Evolutionary conservation across 306 rosid genomes (phyloP).

Genomic region (Abrus pulchellus): DNA sequence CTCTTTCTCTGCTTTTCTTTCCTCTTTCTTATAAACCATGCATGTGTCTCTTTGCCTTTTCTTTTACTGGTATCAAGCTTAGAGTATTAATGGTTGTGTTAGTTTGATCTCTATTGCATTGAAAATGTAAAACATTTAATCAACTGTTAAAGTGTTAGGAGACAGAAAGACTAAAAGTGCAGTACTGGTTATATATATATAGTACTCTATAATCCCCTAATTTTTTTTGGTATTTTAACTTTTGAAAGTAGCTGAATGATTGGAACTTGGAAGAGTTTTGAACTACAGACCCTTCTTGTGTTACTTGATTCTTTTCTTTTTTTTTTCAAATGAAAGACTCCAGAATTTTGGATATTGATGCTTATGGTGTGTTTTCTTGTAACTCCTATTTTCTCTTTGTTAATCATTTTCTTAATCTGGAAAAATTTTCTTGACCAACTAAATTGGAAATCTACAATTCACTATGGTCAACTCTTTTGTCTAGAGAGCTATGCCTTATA

Average conservation of each 20-base stretch:
- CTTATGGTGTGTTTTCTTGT: background rate
- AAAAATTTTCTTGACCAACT: background rate
- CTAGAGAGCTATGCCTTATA: background rate
- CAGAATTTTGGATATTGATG: conserved; percentile 1
- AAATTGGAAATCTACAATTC: conserved; percentile 12
- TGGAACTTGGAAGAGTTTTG: background rate
- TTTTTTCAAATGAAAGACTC: background rate
- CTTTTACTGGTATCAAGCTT: background rate
- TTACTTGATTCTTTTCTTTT: background rate
- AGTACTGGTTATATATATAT: background rate
- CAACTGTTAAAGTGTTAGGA: background rate
- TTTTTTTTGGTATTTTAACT: background rate
- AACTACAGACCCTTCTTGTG: background rate
- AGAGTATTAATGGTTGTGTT: background rate
- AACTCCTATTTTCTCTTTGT: background rate
- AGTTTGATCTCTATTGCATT: background rate
- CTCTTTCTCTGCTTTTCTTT: background rate
- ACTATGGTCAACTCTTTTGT: background rate
- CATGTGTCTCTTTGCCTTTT: background rate
- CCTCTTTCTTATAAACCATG: background rate
- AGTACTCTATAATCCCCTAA: background rate
- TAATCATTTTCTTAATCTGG: background rate
- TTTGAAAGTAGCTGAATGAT: conserved; percentile 26
- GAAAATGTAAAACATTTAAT: background rate
- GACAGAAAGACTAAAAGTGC: conserved; percentile 23